Percentiles rank a stretch among this genome's conserved stretches.
Evolutionary conservation across 306 rosid genomes (phyloP).

Genomic region (Cucurbita pepo): DNA sequence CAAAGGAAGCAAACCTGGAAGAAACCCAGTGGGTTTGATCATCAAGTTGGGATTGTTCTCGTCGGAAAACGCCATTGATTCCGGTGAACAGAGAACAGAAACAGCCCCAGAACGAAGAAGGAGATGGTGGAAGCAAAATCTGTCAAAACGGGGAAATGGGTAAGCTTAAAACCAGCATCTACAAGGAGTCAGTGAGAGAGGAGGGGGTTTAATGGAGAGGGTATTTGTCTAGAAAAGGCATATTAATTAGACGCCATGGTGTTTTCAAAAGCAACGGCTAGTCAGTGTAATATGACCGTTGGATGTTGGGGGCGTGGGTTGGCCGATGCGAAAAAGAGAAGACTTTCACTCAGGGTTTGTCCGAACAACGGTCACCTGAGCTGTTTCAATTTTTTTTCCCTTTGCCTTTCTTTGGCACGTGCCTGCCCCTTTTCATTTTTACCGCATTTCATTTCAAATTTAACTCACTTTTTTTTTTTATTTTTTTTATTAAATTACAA

Average conservation of each 20-base stretch:
- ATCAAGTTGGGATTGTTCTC: constrained; percentile 36
- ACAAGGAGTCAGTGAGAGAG: neutral
- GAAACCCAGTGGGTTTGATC: constrained; percentile 25
- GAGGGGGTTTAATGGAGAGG: constrained; percentile 2
- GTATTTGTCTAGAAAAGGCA: constrained; percentile 22
- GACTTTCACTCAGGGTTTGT: constrained; percentile 13
- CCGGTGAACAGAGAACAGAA: neutral
- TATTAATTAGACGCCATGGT: constrained; percentile 6
- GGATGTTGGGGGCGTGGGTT: constrained; percentile 22
- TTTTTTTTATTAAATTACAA: neutral
- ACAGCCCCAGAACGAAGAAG: neutral
- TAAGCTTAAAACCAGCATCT: neutral
- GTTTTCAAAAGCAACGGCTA: constrained; percentile 84
- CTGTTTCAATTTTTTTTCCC: neutral
- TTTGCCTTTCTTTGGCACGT: constrained; percentile 22
- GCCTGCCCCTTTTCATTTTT: constrained; percentile 9
- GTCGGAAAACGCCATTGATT: constrained; percentile 38
- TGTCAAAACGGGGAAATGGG: neutral
- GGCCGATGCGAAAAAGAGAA: neutral
- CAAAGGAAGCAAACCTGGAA: neutral
- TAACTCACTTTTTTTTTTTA: neutral
- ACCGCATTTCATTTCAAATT: constrained; percentile 15
- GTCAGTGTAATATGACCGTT: constrained; percentile 60
- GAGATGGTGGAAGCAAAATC: neutral
- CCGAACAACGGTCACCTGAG: constrained; percentile 53